Percentiles rank a stretch among this genome's conserved stretches.
These are phyloP conservation scores for Bassia scoparia DNA, from an alignment of 148 eudicot species.

Conservation along the genomic window DNA sequence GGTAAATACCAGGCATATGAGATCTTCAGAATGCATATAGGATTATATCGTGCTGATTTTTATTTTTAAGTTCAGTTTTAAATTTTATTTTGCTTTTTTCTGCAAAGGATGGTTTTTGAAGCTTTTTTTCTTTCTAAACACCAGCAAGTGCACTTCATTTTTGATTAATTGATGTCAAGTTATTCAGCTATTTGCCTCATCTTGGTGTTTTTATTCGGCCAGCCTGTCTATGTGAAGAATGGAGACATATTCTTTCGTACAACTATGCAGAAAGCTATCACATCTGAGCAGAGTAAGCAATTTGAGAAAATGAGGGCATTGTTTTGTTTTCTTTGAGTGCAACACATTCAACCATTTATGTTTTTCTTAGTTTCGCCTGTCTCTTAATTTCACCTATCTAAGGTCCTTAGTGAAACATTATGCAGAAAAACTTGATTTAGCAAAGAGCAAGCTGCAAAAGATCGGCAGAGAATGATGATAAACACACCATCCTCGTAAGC, in stretches of 20 bases:
- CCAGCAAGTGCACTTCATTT: too few species aligned
- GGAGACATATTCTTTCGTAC: slow-evolving; percentile 67
- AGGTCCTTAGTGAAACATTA: background rate
- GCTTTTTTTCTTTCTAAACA: too few species aligned
- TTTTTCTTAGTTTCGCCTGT: background rate
- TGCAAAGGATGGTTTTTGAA: too few species aligned
- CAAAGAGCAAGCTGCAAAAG: slow-evolving; percentile 29
- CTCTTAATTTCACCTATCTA: too few species aligned
- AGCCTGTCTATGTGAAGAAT: slow-evolving; percentile 64
- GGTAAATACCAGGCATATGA: too few species aligned
- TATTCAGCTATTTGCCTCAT: too few species aligned
- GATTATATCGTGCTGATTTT: too few species aligned
- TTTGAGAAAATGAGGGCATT: background rate
- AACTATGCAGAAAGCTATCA: slow-evolving; percentile 48
- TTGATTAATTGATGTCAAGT: too few species aligned
- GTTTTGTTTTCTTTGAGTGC: background rate
- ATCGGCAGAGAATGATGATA: slow-evolving; percentile 5
- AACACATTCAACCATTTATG: background rate
- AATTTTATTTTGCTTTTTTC: too few species aligned
- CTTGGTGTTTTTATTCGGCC: too few species aligned
- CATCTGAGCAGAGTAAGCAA: slow-evolving; percentile 59
- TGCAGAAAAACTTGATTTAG: slow-evolving; percentile 28
- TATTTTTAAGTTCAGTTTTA: too few species aligned
- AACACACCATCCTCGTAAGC: slow-evolving; percentile 7
- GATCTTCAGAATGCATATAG: too few species aligned